These are phyloP conservation scores for Candida gorgasii DNA, from an alignment of 805 yeast genomes.

Conservation along the genomic window DNA sequence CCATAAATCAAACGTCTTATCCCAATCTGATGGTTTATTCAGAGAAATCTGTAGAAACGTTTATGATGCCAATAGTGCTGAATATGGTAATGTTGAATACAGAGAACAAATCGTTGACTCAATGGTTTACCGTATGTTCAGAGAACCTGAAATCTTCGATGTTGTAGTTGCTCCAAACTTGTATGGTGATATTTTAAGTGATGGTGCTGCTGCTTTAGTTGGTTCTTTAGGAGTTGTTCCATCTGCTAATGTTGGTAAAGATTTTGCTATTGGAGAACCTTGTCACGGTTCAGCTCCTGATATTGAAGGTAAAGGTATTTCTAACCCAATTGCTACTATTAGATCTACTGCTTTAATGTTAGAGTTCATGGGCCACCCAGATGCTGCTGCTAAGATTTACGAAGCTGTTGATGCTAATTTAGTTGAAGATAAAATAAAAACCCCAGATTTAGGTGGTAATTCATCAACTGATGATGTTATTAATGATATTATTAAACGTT, in stretches of 20 bases:
- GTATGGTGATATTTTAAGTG: constrained; percentile 95
- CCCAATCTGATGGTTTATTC: constrained; percentile 92
- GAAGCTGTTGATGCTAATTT: constrained; percentile 93
- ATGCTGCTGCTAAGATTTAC: constrained; percentile 89
- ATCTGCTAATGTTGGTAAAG: constrained; percentile 95
- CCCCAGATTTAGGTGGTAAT: constrained; percentile 95
- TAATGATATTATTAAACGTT: constrained; percentile 69
- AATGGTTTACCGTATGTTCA: constrained; percentile 98
- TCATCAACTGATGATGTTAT: constrained; percentile 85
- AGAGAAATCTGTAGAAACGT: constrained; percentile 77
- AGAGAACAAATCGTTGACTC: constrained; percentile 98
- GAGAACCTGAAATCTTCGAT: constrained; percentile 96
- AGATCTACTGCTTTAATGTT: constrained; percentile 96
- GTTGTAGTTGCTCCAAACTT: constrained; percentile 98
- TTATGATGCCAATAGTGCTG: constrained; percentile 56
- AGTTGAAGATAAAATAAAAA: constrained; percentile 71
- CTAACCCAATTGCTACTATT: constrained; percentile 97
- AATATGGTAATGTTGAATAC: constrained; percentile 62
- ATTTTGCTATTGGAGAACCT: constrained; percentile 97
- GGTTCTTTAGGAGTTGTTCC: constrained; percentile 99
- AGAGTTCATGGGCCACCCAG: constrained; percentile 90
- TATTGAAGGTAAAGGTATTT: constrained; percentile 90
- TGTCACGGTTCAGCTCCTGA: constrained; percentile 99
- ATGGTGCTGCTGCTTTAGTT: constrained; percentile 97
- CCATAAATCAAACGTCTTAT: constrained; percentile 93